Evolutionary conservation across 257 asterid genomes (phyloP).

Genomic region (Solanum chilense): DNA sequence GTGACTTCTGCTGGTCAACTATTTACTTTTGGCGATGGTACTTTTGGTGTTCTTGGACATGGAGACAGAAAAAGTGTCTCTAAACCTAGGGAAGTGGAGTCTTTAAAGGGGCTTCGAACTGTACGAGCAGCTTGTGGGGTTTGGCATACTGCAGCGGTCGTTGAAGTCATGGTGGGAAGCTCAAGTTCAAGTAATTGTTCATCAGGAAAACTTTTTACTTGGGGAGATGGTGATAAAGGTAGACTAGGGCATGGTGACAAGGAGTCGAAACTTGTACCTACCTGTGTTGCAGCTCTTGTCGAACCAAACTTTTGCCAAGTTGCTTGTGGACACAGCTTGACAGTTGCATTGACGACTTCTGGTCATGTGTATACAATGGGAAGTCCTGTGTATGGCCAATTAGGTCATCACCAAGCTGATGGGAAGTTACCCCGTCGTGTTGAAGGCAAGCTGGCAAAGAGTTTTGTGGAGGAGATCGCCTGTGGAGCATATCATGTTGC

Average conservation of each 20-base stretch:
- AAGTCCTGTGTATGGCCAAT: conserved; percentile 85
- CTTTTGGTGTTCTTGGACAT: conserved; percentile 94
- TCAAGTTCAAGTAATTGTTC: conserved; percentile 81
- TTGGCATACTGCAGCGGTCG: conserved; percentile 98
- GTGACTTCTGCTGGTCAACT: conserved; percentile 91
- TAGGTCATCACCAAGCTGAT: conserved; percentile 78
- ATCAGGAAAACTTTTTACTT: conserved; percentile 82
- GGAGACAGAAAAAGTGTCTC: conserved; percentile 67
- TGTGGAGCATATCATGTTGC: conserved; percentile 97
- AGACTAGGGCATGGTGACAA: conserved; percentile 85
- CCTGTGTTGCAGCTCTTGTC: conserved; percentile 88
- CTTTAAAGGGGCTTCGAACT: conserved; percentile 83
- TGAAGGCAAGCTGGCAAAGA: conserved; percentile 65
- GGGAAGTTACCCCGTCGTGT: conserved; percentile 78
- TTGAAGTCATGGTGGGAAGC: conserved; percentile 85
- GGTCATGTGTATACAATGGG: conserved; percentile 92
- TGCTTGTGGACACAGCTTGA: conserved; percentile 90
- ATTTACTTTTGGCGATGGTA: conserved; percentile 90
- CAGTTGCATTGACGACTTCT: conserved; percentile 83
- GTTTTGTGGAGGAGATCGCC: conserved; percentile 80
- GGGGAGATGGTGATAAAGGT: conserved; percentile 96
- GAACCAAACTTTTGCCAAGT: conserved; percentile 86
- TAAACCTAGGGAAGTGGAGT: conserved; percentile 80
- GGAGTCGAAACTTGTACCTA: conserved; percentile 79
- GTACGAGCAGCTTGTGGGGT: conserved; percentile 89